Evolutionary conservation across 495 filamentous ascomycete species (phyloP).

Genomic region (Bacidia gigantensis): DNA sequence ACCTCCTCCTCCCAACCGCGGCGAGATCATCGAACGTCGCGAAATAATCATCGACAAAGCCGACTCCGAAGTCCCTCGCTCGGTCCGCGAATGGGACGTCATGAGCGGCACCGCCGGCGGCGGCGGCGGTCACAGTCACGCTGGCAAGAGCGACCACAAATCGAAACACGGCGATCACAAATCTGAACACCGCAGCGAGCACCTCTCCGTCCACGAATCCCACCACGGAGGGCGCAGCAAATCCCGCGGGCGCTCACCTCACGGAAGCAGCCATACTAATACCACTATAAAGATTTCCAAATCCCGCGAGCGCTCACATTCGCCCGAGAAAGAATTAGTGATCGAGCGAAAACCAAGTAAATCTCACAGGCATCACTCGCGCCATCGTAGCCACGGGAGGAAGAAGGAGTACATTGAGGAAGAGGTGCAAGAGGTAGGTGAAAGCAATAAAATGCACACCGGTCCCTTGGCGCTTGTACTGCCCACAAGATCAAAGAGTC

Average conservation of each 20-base stretch:
- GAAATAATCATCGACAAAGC: constrained; percentile 17
- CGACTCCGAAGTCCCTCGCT: constrained; percentile 16
- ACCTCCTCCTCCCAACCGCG: constrained; percentile 13
- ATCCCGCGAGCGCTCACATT: constrained; percentile 3
- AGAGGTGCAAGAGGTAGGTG: constrained; percentile 28
- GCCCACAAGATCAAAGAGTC: constrained; percentile 23
- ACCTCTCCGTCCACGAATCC: constrained; percentile 4
- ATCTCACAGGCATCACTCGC: constrained; percentile 13
- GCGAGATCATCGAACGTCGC: constrained; percentile 27
- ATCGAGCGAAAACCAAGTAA: constrained; percentile 10
- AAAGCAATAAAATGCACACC: constrained; percentile 35
- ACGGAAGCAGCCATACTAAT: neutral
- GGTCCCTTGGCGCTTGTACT: constrained; percentile 43
- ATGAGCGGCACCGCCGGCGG: constrained; percentile 13
- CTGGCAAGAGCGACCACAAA: constrained; percentile 8
- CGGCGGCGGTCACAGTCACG: constrained; percentile 4
- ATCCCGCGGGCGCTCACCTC: constrained; percentile 9
- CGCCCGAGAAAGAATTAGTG: constrained; percentile 4
- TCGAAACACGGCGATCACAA: constrained; percentile 8
- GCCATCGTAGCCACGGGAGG: constrained; percentile 23
- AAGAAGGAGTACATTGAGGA: constrained; percentile 24
- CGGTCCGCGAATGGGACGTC: constrained; percentile 21
- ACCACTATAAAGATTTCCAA: constrained; percentile 2
- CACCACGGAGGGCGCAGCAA: constrained; percentile 3
- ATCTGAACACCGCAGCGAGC: constrained; percentile 4